A percentile compares a stretch with the other conserved stretches of the same genome.
Conservation (phyloP, 2,329 filamentous ascomycete genomes). For the Cercospora canescens region DNA sequence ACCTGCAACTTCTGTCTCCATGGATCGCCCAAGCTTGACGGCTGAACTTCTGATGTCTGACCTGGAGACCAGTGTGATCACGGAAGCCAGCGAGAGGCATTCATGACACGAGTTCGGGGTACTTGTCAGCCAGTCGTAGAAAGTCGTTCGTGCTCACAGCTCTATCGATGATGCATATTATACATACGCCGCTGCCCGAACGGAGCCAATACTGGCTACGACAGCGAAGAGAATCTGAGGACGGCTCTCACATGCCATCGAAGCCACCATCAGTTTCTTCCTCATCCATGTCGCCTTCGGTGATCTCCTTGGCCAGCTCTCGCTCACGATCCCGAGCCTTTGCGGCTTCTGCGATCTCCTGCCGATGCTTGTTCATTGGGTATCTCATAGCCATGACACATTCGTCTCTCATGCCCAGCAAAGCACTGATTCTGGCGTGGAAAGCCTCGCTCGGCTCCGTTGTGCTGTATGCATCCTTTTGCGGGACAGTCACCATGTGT, state of each 20-base stretch:
- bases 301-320: conserved; percentile 98
- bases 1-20: neutral
- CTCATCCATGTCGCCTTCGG: conserved; percentile 86
- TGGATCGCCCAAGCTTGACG: too few species aligned
- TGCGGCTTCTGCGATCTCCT: conserved; percentile 97
- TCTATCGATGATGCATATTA: conserved; percentile 14
- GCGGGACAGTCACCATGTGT: conserved; percentile 98
- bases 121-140: neutral
- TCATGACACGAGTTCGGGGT: neutral
- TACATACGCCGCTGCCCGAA: neutral
- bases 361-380: conserved; percentile 97
- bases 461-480: conserved; percentile 94
- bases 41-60: too few species aligned
- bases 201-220: conserved; percentile 39
- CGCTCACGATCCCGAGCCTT: conserved; percentile 96
- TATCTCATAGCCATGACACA: conserved; percentile 99
- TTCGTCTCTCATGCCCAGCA: conserved; percentile 90
- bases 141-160: conserved; percentile 3
- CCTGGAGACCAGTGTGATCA: neutral
- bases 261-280: conserved; percentile 71
- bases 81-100: neutral
- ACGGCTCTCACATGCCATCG: conserved; percentile 69
- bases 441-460: conserved; percentile 95
- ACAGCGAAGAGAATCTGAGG: neutral
- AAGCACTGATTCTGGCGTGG: conserved; percentile 92